phyloP scores from a whole-genome alignment of 2,329 filamentous ascomycete species.

The Fusarium continuum region DNA sequence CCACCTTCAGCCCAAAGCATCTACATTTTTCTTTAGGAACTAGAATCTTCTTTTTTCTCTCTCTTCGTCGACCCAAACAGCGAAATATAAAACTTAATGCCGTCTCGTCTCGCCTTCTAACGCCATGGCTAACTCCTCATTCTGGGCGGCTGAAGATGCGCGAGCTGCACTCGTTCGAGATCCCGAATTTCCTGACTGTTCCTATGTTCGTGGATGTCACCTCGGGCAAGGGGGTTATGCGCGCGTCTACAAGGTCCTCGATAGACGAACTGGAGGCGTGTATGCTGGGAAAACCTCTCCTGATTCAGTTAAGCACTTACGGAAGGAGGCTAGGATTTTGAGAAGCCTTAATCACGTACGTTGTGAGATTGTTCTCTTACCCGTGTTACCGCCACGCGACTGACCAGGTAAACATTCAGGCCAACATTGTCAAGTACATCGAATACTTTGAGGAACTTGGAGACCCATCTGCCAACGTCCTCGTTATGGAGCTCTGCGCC shows the following conservation, averaged over 20 bases:
- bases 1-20: not conserved
- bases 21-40: not conserved
- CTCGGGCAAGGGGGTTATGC: conserved; percentile 45
- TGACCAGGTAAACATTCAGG: conserved; percentile 17
- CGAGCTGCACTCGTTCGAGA: conserved; percentile 15
- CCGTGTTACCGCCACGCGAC: not conserved
- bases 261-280: conserved; percentile 37
- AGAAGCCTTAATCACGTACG: conserved; percentile 42
- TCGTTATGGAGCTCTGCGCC: conserved; percentile 47
- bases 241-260: conserved; percentile 44
- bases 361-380: not conserved
- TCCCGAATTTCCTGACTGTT: conserved; percentile 17
- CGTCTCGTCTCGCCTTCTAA: not conserved
- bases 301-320: conserved; percentile 30
- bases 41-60: not conserved
- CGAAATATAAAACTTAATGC: not conserved
- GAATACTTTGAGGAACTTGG: conserved; percentile 41
- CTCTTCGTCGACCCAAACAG: not conserved
- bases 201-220: conserved; percentile 38
- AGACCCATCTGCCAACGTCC: conserved; percentile 29
- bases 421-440: conserved; percentile 44
- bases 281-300: conserved; percentile 46
- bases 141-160: conserved; percentile 38
- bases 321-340: conserved; percentile 39
- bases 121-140: not conserved